phyloP scores from a whole-genome alignment of 2,329 filamentous ascomycete genomes.

The Talaromyces sp. region DNA sequence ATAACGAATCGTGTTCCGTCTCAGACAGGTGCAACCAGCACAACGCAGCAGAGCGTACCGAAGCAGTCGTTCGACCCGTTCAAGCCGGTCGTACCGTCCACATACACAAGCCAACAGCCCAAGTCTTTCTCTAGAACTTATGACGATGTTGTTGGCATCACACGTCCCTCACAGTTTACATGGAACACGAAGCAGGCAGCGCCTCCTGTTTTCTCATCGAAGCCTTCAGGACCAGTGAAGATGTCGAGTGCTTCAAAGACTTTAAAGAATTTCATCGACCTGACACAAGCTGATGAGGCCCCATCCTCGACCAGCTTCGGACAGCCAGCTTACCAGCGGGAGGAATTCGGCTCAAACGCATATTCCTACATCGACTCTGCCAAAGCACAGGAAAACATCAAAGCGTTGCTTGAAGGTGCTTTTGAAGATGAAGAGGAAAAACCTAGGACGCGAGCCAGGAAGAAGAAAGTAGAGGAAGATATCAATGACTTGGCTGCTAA shows the following conservation, averaged over 20 bases:
- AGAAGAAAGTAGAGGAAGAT: slow-evolving; percentile 37
- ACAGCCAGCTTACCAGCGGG: slow-evolving; percentile 35
- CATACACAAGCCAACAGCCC: slow-evolving; percentile 30
- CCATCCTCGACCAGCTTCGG: neutral
- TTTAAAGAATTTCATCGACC: slow-evolving; percentile 47
- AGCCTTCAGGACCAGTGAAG: slow-evolving; percentile 34
- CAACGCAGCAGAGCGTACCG: slow-evolving; percentile 19
- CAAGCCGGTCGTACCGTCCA: slow-evolving; percentile 36
- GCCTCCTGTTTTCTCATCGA: slow-evolving; percentile 53
- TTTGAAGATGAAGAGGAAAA: slow-evolving; percentile 48
- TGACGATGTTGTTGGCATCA: slow-evolving; percentile 43
- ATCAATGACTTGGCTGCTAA: slow-evolving; percentile 44
- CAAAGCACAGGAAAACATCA: slow-evolving; percentile 52
- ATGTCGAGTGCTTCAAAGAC: slow-evolving; percentile 43
- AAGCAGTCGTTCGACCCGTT: slow-evolving; percentile 39
- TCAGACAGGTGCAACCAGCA: slow-evolving; percentile 19
- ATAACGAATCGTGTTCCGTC: slow-evolving; percentile 23
- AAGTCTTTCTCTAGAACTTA: slow-evolving; percentile 23
- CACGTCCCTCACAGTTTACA: slow-evolving; percentile 48
- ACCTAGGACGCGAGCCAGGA: slow-evolving; percentile 35
- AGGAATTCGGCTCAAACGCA: slow-evolving; percentile 55
- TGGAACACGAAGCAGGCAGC: slow-evolving; percentile 51
- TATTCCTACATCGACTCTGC: slow-evolving; percentile 49
- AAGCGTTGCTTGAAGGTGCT: slow-evolving; percentile 49
- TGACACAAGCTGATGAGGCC: slow-evolving; percentile 33